These are phyloP conservation scores for Daucus carota DNA, from an alignment of 129 eudicot species.

Conservation along the genomic window DH1_v3.0 NC_030382.2:51944501-51945000, in stretches of 20 bases:
- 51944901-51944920: neutral
- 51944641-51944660: neutral
- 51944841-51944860: neutral
- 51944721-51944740: neutral
- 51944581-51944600: neutral
- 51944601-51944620: neutral
- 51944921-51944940: neutral
- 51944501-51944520: neutral
- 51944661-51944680: neutral
- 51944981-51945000: neutral
- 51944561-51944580: neutral
- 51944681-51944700: neutral
- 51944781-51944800: neutral
- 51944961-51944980: neutral
- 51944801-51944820: neutral
- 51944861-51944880: neutral
- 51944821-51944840: neutral
- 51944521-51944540: constrained; percentile 18
- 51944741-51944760: neutral
- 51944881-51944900: neutral
- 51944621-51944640: neutral
- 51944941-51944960: neutral
- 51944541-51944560: neutral
- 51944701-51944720: neutral
- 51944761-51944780: too few species aligned